Conservation (phyloP, 306 rosid species). For the Cicer cuneatum region DNA sequence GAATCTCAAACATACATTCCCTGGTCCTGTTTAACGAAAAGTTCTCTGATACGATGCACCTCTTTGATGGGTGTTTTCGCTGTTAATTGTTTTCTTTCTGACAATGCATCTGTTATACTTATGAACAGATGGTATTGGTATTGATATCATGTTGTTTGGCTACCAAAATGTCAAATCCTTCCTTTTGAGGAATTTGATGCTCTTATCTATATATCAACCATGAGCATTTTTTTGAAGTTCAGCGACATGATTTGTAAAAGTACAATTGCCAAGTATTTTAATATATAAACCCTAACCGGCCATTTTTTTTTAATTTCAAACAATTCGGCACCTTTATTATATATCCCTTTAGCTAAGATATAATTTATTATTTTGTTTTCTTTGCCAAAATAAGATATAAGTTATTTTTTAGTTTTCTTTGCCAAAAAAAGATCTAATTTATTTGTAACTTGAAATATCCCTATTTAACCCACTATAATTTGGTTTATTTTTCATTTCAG, state of each 20-base stretch:
- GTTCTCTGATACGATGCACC: not conserved
- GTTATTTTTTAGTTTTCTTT: too few relatives aligned
- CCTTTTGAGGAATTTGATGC: constrained; percentile 9
- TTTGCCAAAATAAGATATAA: too few relatives aligned
- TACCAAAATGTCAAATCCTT: not conserved
- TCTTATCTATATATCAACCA: not conserved
- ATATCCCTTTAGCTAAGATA: not conserved
- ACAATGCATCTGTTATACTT: constrained; percentile 25
- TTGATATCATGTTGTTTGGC: not conserved
- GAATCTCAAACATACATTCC: not conserved
- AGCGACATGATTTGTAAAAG: not conserved
- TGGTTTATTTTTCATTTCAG: constrained; percentile 54
- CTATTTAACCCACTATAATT: constrained; percentile 1
- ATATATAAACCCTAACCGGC: not conserved
- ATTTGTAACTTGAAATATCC: not conserved
- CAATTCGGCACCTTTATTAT: not conserved
- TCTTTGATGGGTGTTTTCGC: constrained; percentile 15
- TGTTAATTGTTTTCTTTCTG: constrained; percentile 27
- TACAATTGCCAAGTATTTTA: not conserved
- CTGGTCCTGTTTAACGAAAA: not conserved
- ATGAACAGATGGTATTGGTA: constrained; percentile 17
- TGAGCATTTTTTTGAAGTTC: not conserved
- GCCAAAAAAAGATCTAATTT: not conserved
- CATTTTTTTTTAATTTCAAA: not conserved
- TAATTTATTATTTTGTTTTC: too few relatives aligned